Conservation (phyloP, 371 early-diverging fungal genomes). For the Mucor lusitanicus region DNA sequence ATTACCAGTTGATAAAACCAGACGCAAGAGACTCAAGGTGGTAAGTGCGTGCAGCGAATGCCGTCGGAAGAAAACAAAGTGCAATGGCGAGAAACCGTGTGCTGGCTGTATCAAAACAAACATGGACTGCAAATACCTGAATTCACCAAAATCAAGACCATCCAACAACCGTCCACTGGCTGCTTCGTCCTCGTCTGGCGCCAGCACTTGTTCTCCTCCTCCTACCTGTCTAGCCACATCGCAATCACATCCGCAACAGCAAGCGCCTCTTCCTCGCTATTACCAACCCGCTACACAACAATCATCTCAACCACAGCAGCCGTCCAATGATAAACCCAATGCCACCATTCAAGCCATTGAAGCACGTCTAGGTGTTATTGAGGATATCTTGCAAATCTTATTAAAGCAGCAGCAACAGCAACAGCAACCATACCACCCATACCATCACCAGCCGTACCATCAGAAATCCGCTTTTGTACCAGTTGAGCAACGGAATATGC, state of each 20-base stretch:
- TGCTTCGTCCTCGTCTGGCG: not conserved
- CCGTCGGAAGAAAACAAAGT: conserved; percentile 64
- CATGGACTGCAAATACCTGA: conserved; percentile 41
- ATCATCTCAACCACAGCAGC: not conserved
- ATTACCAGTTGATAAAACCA: conserved; percentile 33
- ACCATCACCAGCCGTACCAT: not conserved
- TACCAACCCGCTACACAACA: not conserved
- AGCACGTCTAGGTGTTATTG: conserved; percentile 40
- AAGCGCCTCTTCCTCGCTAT: not conserved
- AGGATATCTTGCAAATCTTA: conserved; percentile 39
- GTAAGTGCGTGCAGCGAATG: conserved; percentile 66
- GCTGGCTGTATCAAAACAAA: conserved; percentile 40
- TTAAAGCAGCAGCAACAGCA: conserved; percentile 11
- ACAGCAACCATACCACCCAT: not conserved
- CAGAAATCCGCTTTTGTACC: conserved; percentile 10
- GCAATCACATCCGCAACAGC: not conserved
- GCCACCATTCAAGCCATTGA: conserved; percentile 41
- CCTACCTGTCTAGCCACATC: not conserved
- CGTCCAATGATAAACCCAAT: conserved; percentile 1
- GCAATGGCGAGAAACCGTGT: conserved; percentile 67
- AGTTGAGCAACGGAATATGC: conserved; percentile 18
- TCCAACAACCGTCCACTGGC: conserved; percentile 11
- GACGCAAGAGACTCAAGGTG: conserved; percentile 55
- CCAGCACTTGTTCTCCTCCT: not conserved
- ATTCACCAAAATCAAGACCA: conserved; percentile 26